phyloP scores from a whole-genome alignment of 345 rosid species.

The Durio zibethinus region DNA sequence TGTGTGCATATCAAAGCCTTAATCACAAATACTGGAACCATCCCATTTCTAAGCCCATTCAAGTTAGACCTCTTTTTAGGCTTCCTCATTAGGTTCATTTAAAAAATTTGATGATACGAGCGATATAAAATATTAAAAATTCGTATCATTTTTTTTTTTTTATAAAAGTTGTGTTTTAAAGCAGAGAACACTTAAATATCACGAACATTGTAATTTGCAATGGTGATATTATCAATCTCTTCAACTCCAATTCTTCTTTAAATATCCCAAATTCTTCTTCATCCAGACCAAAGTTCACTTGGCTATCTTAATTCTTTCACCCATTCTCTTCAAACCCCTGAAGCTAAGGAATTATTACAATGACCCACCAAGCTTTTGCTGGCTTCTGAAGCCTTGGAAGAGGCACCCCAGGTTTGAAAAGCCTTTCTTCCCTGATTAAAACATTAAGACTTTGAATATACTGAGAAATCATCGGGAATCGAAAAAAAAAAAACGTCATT shows the following conservation, averaged over 20 bases:
- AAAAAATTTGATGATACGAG: too few species aligned
- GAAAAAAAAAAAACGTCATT: background rate
- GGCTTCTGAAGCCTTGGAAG: slow-evolving; percentile 58
- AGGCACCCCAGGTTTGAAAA: background rate
- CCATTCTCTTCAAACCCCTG: slow-evolving; percentile 21
- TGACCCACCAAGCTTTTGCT: slow-evolving; percentile 46
- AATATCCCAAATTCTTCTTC: slow-evolving; percentile 35
- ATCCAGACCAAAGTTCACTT: slow-evolving; percentile 33
- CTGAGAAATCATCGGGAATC: background rate
- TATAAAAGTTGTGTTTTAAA: too few species aligned
- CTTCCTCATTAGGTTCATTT: too few species aligned
- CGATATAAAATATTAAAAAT: too few species aligned
- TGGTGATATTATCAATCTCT: slow-evolving; percentile 61
- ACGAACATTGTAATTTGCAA: slow-evolving; percentile 19
- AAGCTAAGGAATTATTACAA: slow-evolving; percentile 17
- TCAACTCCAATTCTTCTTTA: slow-evolving; percentile 46
- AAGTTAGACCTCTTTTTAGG: too few species aligned
- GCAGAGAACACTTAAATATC: background rate
- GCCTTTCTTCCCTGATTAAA: too few species aligned
- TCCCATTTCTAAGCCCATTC: too few species aligned
- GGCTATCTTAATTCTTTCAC: slow-evolving; percentile 32
- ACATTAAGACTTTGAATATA: background rate
- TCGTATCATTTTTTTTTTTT: too few species aligned
- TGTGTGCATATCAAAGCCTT: too few species aligned
- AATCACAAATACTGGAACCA: too few species aligned